Percentiles rank a stretch among this genome's conserved stretches.
phyloP scores from a whole-genome alignment of 2,329 filamentous ascomycete species.

The Canariomyces notabilis region DNA sequence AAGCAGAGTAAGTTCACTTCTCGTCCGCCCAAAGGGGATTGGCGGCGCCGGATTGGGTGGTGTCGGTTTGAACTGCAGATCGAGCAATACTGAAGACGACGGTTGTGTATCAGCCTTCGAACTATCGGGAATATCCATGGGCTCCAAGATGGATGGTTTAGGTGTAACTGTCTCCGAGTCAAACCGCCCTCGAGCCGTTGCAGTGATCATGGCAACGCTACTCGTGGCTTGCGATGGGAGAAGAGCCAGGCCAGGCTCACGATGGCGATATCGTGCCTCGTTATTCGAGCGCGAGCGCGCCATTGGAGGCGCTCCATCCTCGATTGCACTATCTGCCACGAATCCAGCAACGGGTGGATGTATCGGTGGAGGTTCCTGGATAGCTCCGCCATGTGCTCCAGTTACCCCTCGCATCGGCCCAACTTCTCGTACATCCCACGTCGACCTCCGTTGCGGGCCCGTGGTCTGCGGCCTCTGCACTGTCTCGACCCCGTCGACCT shows the following conservation, averaged over 20 bases:
- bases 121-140: conserved; percentile 22
- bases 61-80: conserved; percentile 43
- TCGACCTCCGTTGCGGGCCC: conserved; percentile 12
- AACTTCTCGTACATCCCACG: conserved; percentile 13
- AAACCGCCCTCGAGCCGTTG: conserved; percentile 25
- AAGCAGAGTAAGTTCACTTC: conserved; percentile 54
- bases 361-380: neutral
- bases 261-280: conserved; percentile 6
- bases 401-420: neutral
- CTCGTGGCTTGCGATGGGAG: conserved; percentile 18
- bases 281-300: conserved; percentile 18
- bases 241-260: conserved; percentile 15
- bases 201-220: conserved; percentile 20
- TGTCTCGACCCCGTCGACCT: conserved; percentile 2
- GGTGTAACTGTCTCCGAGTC: conserved; percentile 25
- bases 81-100: conserved; percentile 29
- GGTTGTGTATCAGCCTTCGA: conserved; percentile 16
- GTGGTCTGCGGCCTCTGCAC: neutral
- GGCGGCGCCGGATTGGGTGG: conserved; percentile 41
- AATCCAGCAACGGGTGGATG: conserved; percentile 21
- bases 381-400: neutral
- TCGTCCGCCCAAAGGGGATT: conserved; percentile 52
- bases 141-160: conserved; percentile 16
- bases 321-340: conserved; percentile 11
- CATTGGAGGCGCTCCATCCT: conserved; percentile 9